Percentiles rank a stretch among this genome's conserved stretches.
phyloP scores from a whole-genome alignment of 805 yeast genomes.

The Alloascoidea africana region DNA sequence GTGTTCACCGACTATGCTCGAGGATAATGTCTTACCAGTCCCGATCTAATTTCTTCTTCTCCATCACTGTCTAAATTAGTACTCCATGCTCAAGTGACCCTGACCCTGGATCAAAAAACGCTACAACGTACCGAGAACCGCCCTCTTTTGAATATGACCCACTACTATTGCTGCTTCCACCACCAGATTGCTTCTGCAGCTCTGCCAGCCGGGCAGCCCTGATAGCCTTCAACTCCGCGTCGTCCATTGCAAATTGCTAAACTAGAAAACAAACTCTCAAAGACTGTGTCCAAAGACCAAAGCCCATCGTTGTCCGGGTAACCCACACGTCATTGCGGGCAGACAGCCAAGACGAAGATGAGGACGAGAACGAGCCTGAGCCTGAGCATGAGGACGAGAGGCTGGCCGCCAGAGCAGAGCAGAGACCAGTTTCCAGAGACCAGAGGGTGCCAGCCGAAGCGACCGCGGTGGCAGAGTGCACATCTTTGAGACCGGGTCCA shows the following conservation, averaged over 20 bases:
- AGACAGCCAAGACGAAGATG: too few relatives aligned
- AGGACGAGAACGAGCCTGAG: too few relatives aligned
- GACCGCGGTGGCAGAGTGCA: too few relatives aligned
- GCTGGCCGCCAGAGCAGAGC: too few relatives aligned
- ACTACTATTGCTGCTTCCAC: constrained; percentile 9
- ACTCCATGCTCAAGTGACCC: constrained; percentile 2
- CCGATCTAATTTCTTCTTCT: constrained; percentile 24
- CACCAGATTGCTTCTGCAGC: constrained; percentile 34
- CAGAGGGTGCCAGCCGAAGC: too few relatives aligned
- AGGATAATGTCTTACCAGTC: constrained; percentile 11
- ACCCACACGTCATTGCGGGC: too few relatives aligned
- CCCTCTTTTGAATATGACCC: constrained; percentile 4
- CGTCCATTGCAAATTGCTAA: constrained; percentile 42
- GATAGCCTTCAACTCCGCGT: constrained; percentile 74
- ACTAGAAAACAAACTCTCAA: too few relatives aligned
- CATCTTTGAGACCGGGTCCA: too few relatives aligned
- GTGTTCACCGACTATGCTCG: neutral
- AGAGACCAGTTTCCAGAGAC: too few relatives aligned
- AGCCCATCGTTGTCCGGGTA: too few relatives aligned
- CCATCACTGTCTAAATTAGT: constrained; percentile 6
- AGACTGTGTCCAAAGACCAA: too few relatives aligned
- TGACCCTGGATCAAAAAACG: neutral
- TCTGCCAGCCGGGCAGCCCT: constrained; percentile 87
- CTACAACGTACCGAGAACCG: neutral
- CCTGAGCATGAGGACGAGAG: too few relatives aligned